Conservation (phyloP, 805 yeast species). For the Yamadazyma insecticola region DNA sequence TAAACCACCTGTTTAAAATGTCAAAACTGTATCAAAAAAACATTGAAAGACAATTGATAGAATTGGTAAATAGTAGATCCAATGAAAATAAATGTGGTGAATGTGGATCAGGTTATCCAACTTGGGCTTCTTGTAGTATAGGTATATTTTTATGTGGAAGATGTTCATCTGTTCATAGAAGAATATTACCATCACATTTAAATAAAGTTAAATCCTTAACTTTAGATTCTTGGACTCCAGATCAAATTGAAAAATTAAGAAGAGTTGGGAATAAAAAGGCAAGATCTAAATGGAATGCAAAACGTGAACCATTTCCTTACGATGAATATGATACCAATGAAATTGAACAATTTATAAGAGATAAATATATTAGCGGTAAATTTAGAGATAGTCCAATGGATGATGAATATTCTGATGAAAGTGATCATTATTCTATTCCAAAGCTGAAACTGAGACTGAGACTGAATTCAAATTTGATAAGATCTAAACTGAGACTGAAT, state of each 20-base stretch:
- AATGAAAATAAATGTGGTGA: constrained; percentile 78
- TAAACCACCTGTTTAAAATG: too few relatives aligned
- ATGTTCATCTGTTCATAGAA: constrained; percentile 76
- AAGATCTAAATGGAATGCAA: constrained; percentile 62
- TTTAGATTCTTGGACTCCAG: constrained; percentile 61
- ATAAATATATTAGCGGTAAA: constrained; percentile 64
- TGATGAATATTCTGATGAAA: constrained; percentile 29
- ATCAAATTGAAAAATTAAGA: constrained; percentile 45
- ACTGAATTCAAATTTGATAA: constrained; percentile 18
- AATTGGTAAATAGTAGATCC: constrained; percentile 51
- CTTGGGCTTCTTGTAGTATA: constrained; percentile 45
- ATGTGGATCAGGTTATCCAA: constrained; percentile 65
- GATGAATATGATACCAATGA: constrained; percentile 60
- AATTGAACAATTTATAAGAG: constrained; percentile 56
- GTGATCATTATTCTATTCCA: constrained; percentile 1
- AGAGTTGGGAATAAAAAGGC: constrained; percentile 62
- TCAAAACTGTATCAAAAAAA: constrained; percentile 30
- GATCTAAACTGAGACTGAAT: constrained; percentile 11
- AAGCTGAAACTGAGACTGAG: constrained; percentile 13
- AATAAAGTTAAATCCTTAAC: constrained; percentile 70
- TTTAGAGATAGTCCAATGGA: constrained; percentile 42
- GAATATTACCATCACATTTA: constrained; percentile 51
- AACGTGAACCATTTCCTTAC: constrained; percentile 62
- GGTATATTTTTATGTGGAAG: constrained; percentile 80
- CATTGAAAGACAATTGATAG: constrained; percentile 50